Evolutionary conservation across 2,329 filamentous ascomycete species (phyloP).

Genomic region (Stemphylium vesicarium): DNA sequence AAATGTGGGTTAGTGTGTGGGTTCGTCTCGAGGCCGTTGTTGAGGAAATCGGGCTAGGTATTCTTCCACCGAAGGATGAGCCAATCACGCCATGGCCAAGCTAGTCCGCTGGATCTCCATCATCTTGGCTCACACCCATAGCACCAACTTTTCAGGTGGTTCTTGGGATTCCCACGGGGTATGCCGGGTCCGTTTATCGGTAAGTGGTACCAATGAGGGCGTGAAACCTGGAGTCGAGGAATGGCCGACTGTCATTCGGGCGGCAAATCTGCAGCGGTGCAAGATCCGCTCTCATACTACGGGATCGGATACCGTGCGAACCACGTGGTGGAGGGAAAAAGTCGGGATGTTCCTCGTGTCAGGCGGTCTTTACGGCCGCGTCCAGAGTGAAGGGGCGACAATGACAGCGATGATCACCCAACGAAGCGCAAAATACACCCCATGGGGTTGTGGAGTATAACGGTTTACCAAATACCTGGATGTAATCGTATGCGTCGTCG

Average conservation of each 20-base stretch:
- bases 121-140: slow-evolving; percentile 22
- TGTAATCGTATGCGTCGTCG: slow-evolving; percentile 9
- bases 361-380: slow-evolving; percentile 1
- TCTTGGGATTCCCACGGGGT: slow-evolving; percentile 15
- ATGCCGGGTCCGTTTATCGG: slow-evolving; percentile 15
- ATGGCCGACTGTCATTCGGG: slow-evolving; percentile 7
- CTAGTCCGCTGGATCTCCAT: slow-evolving; percentile 1
- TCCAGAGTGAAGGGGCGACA: background rate
- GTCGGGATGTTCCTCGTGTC: slow-evolving; percentile 5
- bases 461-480: slow-evolving; percentile 16
- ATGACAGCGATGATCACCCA: background rate
- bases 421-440: slow-evolving; percentile 6
- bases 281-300: slow-evolving; percentile 1
- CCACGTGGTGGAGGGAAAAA: slow-evolving; percentile 10
- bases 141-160: background rate
- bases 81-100: slow-evolving; percentile 29
- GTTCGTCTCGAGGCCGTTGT: slow-evolving; percentile 26
- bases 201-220: slow-evolving; percentile 2
- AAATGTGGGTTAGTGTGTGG: slow-evolving; percentile 12
- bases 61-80: slow-evolving; percentile 1
- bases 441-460: slow-evolving; percentile 20
- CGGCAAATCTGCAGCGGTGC: slow-evolving; percentile 4
- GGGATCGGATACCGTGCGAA: background rate
- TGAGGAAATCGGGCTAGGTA: slow-evolving; percentile 3
- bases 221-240: background rate